Evolutionary conservation across 1,284 basidiomycete species (phyloP).

Genomic region (Puccinia sorghi): DNA sequence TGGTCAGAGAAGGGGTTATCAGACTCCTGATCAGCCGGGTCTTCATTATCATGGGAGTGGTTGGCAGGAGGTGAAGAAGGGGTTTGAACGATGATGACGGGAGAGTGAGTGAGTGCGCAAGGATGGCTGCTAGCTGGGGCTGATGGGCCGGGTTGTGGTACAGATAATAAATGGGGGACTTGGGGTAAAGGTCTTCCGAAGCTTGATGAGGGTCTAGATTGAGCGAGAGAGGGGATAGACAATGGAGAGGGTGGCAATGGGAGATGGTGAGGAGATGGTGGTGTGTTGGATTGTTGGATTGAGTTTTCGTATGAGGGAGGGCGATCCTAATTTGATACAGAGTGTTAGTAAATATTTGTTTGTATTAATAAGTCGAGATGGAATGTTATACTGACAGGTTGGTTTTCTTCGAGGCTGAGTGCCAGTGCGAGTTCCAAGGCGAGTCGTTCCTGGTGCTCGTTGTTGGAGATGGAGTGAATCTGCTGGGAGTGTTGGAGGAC

Average conservation of each 20-base stretch:
- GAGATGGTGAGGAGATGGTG: background rate
- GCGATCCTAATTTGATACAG: too few species aligned
- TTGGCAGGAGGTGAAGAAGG: background rate
- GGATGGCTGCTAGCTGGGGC: background rate
- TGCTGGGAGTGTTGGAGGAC: slow-evolving; percentile 13
- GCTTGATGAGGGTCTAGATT: background rate
- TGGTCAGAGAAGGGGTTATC: slow-evolving; percentile 17
- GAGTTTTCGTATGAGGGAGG: background rate
- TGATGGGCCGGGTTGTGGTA: background rate
- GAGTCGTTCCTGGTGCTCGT: slow-evolving; percentile 9
- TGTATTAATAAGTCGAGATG: background rate
- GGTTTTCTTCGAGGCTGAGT: background rate
- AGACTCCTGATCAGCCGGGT: background rate
- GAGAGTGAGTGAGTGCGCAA: background rate
- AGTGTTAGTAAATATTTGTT: background rate
- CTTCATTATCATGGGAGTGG: too few species aligned
- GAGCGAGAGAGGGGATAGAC: background rate
- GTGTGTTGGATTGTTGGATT: background rate
- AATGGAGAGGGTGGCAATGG: background rate
- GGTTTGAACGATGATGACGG: background rate
- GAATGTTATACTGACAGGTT: background rate
- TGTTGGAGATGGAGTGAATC: background rate
- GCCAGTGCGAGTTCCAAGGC: slow-evolving; percentile 28
- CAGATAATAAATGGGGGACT: background rate
- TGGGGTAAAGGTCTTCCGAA: background rate